Percentiles rank a stretch among this genome's conserved stretches.
phyloP scores from a whole-genome alignment of 106 monocot species.

The Dendrobium chrysotoxum region DNA sequence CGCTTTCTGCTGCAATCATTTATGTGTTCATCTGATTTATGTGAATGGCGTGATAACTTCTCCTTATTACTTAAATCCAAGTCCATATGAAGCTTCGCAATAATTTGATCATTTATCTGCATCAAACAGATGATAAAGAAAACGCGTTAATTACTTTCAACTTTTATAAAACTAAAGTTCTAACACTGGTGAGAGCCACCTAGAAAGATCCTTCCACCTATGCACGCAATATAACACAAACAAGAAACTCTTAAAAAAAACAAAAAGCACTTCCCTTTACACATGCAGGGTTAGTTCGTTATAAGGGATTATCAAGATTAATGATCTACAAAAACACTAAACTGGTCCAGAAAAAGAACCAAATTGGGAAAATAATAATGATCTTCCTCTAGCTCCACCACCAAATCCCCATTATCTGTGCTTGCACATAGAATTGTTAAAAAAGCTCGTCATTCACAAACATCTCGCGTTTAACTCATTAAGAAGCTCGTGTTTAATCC shows the following conservation, averaged over 20 bases:
- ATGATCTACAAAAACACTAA: not conserved
- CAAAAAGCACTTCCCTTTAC: not conserved
- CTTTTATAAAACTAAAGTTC: not conserved
- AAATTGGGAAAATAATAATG: not conserved
- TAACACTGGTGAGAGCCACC: not conserved
- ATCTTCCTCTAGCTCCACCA: no score
- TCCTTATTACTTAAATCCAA: not conserved
- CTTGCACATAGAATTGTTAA: no score
- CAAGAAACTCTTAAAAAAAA: not conserved
- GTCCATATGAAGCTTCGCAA: not conserved
- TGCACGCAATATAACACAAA: not conserved
- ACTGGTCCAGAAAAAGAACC: not conserved
- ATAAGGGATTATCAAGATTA: not conserved
- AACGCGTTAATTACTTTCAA: not conserved
- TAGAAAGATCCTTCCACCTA: not conserved
- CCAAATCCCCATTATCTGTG: no score
- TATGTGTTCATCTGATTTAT: constrained; percentile 4
- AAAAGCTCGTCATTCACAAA: no score
- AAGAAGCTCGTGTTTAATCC: no score
- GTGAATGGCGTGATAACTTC: not conserved
- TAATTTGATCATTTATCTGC: constrained; percentile 12
- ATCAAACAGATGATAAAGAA: not conserved
- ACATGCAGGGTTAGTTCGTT: not conserved
- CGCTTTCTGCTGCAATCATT: not conserved
- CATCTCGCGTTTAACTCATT: no score